phyloP scores from a whole-genome alignment of 2,329 filamentous ascomycete genomes.

The Penicillium sp. region DNA sequence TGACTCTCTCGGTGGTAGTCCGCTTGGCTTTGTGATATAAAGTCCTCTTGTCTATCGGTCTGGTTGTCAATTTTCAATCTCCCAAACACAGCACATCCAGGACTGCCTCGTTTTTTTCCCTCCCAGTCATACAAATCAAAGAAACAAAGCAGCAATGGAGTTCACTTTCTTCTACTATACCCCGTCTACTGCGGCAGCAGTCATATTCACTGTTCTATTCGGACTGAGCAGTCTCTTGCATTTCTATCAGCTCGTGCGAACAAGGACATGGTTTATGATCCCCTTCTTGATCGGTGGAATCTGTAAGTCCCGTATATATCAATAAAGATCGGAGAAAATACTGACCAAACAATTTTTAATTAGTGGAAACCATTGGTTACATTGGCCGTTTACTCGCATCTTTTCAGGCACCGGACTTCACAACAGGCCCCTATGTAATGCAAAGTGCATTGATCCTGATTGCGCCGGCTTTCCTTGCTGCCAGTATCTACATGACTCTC shows the following conservation, averaged over 20 bases:
- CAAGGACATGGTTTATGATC: slow-evolving; percentile 36
- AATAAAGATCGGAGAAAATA: not conserved
- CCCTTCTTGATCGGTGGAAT: slow-evolving; percentile 39
- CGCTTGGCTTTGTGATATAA: not conserved
- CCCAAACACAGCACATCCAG: not conserved
- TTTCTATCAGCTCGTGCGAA: slow-evolving; percentile 31
- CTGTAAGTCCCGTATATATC: slow-evolving; percentile 31
- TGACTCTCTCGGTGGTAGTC: not conserved
- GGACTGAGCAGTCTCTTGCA: slow-evolving; percentile 30
- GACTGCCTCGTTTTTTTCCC: not conserved
- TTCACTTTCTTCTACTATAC: slow-evolving; percentile 32
- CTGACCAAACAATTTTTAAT: not conserved
- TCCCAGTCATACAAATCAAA: not conserved
- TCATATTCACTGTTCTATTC: slow-evolving; percentile 31
- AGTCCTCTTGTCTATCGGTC: not conserved
- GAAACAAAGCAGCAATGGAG: slow-evolving; percentile 9
- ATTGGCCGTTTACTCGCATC: slow-evolving; percentile 53
- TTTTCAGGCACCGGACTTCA: slow-evolving; percentile 35
- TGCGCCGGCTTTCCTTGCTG: slow-evolving; percentile 36
- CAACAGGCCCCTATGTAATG: slow-evolving; percentile 33
- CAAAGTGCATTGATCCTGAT: slow-evolving; percentile 35
- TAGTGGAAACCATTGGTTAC: slow-evolving; percentile 59
- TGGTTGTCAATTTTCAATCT: not conserved
- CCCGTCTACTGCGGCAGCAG: slow-evolving; percentile 29
- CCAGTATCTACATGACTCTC: slow-evolving; percentile 37